Evolutionary conservation across 2,329 filamentous ascomycete genomes (phyloP).

Genomic region (Aspergillus fischeri): DNA sequence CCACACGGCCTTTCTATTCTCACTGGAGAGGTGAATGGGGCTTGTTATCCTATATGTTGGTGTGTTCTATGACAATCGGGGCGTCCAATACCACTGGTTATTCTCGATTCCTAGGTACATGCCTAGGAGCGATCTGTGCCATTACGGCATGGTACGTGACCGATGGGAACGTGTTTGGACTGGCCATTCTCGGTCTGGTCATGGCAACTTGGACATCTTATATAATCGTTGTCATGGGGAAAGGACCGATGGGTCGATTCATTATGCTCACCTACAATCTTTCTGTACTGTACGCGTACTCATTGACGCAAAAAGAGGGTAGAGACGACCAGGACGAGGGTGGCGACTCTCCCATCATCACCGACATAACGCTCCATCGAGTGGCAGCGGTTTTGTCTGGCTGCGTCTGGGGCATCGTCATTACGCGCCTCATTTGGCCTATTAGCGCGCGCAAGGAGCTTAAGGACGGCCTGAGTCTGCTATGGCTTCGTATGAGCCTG

Average conservation of each 20-base stretch:
- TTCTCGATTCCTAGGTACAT: conserved; percentile 80
- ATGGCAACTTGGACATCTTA: conserved; percentile 83
- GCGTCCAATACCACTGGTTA: conserved; percentile 90
- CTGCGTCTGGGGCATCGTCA: conserved; percentile 85
- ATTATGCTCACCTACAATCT: conserved; percentile 96
- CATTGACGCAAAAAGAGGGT: conserved; percentile 72
- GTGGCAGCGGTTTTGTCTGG: conserved; percentile 81
- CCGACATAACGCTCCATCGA: conserved; percentile 82
- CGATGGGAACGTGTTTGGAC: conserved; percentile 65
- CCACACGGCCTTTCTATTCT: conserved; percentile 73
- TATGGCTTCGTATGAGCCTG: conserved; percentile 91
- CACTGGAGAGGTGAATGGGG: conserved; percentile 97
- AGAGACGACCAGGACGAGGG: conserved; percentile 84
- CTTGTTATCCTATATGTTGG: conserved; percentile 93
- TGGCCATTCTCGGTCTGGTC: conserved; percentile 78
- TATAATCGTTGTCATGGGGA: conserved; percentile 77
- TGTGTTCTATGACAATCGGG: conserved; percentile 95
- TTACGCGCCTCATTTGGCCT: conserved; percentile 88
- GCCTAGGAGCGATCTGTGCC: conserved; percentile 72
- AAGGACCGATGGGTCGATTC: conserved; percentile 87
- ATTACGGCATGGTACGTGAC: conserved; percentile 74
- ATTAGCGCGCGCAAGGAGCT: conserved; percentile 86
- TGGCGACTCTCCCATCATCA: conserved; percentile 75
- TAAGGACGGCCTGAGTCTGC: conserved; percentile 80
- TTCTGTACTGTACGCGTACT: conserved; percentile 90